phyloP scores from a whole-genome alignment of 495 filamentous ascomycete genomes.

The Hypoxylon fuscum region DNA sequence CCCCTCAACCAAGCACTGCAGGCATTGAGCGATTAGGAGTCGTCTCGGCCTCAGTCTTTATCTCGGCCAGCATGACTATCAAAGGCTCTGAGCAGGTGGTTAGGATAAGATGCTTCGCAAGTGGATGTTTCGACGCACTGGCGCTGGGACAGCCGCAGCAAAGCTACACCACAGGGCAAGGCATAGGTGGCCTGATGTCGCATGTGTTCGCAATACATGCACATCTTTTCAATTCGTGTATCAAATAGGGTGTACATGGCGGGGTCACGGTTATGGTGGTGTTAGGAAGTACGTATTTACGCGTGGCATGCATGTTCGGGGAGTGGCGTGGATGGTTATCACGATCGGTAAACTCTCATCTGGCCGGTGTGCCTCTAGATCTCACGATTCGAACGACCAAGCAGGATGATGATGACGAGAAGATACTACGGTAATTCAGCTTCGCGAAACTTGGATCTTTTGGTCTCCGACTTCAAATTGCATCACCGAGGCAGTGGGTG shows the following conservation, averaged over 20 bases:
- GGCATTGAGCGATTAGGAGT: slow-evolving; percentile 62
- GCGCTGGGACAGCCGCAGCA: neutral
- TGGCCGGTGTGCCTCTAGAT: slow-evolving; percentile 18
- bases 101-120: neutral
- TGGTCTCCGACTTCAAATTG: neutral
- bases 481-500: no score
- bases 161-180: neutral
- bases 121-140: neutral
- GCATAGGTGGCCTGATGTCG: neutral
- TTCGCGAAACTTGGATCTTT: neutral
- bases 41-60: slow-evolving; percentile 7
- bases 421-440: slow-evolving; percentile 20
- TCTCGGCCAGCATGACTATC: neutral
- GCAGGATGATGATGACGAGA: slow-evolving; percentile 26
- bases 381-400: slow-evolving; percentile 19
- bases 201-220: neutral
- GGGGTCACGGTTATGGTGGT: slow-evolving; percentile 11
- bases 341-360: slow-evolving; percentile 1
- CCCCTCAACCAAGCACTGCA: slow-evolving; percentile 76
- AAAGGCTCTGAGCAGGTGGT: neutral
- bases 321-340: slow-evolving; percentile 21
- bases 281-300: slow-evolving; percentile 9
- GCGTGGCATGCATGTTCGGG: slow-evolving; percentile 22
- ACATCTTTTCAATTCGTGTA: slow-evolving; percentile 26
- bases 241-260: slow-evolving; percentile 18